Evolutionary conservation across 2,329 filamentous ascomycete species (phyloP).

Genomic region (Clonostachys solani): DNA sequence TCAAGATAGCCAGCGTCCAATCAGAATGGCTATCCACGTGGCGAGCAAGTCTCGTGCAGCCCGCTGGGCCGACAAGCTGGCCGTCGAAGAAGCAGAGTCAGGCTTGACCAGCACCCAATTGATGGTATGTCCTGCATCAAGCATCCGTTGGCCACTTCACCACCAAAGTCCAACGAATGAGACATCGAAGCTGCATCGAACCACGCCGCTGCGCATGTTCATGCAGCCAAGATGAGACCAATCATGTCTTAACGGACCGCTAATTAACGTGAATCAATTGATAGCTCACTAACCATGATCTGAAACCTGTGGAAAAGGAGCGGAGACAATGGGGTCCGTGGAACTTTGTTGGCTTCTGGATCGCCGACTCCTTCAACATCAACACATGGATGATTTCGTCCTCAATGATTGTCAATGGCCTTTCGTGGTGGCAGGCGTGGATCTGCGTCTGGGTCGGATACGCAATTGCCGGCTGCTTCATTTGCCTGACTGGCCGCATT

Average conservation of each 20-base stretch:
- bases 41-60: conserved; percentile 30
- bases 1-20: neutral
- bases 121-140: conserved; percentile 48
- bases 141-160: neutral
- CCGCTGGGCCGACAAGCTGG: conserved; percentile 53
- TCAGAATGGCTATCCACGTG: conserved; percentile 7
- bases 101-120: conserved; percentile 75
- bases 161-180: neutral
- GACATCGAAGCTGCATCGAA: neutral
- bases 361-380: conserved; percentile 82
- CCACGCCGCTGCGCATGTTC: neutral
- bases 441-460: conserved; percentile 88
- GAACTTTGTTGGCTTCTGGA: conserved; percentile 89
- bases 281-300: conserved; percentile 77
- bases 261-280: neutral
- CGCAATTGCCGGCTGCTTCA: conserved; percentile 68
- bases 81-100: conserved; percentile 65
- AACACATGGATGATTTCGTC: conserved; percentile 95
- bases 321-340: conserved; percentile 80
- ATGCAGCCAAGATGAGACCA: neutral
- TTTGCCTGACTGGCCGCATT: conserved; percentile 75
- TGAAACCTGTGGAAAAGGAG: conserved; percentile 75
- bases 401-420: conserved; percentile 70
- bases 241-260: neutral
- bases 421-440: conserved; percentile 92